Conservation (phyloP, 2,329 filamentous ascomycete genomes). For the Peltaster fructicola region DNA sequence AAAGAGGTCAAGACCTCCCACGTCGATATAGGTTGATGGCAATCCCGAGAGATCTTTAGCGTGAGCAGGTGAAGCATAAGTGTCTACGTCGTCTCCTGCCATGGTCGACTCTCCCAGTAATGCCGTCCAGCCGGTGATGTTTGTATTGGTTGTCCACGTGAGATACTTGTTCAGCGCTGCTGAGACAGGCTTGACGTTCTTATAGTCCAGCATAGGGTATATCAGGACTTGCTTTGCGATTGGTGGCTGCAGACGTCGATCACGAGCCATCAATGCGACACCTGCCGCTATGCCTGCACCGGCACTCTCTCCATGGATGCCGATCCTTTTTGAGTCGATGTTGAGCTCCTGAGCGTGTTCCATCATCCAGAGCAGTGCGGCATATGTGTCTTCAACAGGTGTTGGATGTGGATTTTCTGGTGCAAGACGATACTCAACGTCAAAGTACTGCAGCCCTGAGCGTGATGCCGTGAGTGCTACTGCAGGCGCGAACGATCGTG, state of each 20-base stretch:
- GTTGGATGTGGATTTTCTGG: slow-evolving; percentile 25
- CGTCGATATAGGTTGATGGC: slow-evolving; percentile 28
- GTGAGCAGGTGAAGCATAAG: too few relatives aligned
- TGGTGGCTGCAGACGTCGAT: too few relatives aligned
- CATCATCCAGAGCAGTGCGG: slow-evolving; percentile 22
- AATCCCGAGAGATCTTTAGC: slow-evolving; percentile 20
- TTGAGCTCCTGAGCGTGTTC: slow-evolving; percentile 22
- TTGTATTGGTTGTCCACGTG: slow-evolving; percentile 22
- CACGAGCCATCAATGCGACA: slow-evolving; percentile 15
- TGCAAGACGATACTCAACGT: slow-evolving; percentile 24
- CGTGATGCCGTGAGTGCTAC: slow-evolving; percentile 1
- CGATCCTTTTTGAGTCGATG: slow-evolving; percentile 24
- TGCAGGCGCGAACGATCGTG: too few relatives aligned
- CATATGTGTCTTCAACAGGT: slow-evolving; percentile 25
- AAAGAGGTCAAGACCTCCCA: slow-evolving; percentile 28
- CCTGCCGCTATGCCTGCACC: slow-evolving; percentile 26
- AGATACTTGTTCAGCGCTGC: slow-evolving; percentile 18
- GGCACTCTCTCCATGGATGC: slow-evolving; percentile 26
- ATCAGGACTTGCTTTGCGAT: slow-evolving; percentile 26
- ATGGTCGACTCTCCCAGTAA: slow-evolving; percentile 24
- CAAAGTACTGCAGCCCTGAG: background rate
- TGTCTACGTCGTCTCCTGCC: too few relatives aligned
- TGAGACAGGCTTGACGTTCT: slow-evolving; percentile 18
- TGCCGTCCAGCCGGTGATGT: slow-evolving; percentile 25
- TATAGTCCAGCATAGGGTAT: slow-evolving; percentile 32